phyloP scores from a whole-genome alignment of 306 rosid genomes.

The Cicer pinnatifidum region DNA sequence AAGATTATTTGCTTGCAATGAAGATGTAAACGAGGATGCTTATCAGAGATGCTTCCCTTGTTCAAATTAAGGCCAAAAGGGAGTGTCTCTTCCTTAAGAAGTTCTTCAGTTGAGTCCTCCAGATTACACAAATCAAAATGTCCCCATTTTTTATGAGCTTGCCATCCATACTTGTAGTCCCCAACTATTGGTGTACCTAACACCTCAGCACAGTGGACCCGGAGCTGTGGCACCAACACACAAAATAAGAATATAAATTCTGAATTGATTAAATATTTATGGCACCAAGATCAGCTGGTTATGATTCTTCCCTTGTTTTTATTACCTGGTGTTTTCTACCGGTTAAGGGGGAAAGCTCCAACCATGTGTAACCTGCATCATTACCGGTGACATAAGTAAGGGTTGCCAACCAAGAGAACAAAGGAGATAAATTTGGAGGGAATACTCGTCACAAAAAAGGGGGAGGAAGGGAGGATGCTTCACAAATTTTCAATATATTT shows the following conservation, averaged over 20 bases:
- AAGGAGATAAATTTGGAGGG: constrained; percentile 19
- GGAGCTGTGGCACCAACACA: constrained; percentile 65
- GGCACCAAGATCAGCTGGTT: constrained; percentile 27
- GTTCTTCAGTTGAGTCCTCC: constrained; percentile 54
- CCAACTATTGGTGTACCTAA: constrained; percentile 93
- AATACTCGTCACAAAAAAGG: constrained; percentile 24
- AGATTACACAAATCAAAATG: constrained; percentile 46
- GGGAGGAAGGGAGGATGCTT: neutral
- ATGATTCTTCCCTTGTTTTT: constrained; percentile 4
- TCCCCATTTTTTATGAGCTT: constrained; percentile 71
- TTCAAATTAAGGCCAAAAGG: constrained; percentile 78
- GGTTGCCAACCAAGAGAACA: constrained; percentile 4
- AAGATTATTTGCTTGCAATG: constrained; percentile 81
- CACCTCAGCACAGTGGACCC: constrained; percentile 94
- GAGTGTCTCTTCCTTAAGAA: constrained; percentile 50
- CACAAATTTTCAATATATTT: constrained; percentile 1
- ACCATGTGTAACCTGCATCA: constrained; percentile 84
- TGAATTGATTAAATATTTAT: constrained; percentile 16
- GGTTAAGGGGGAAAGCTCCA: constrained; percentile 85
- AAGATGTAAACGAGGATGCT: constrained; percentile 75
- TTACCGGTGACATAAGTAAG: constrained; percentile 34
- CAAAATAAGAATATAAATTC: constrained; percentile 28
- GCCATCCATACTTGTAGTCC: constrained; percentile 95
- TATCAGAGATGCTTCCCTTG: constrained; percentile 69
- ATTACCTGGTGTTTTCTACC: constrained; percentile 97